These are phyloP conservation scores for Extremus antarcticus DNA, from an alignment of 495 filamentous ascomycete species.

Conservation along the genomic window DNA sequence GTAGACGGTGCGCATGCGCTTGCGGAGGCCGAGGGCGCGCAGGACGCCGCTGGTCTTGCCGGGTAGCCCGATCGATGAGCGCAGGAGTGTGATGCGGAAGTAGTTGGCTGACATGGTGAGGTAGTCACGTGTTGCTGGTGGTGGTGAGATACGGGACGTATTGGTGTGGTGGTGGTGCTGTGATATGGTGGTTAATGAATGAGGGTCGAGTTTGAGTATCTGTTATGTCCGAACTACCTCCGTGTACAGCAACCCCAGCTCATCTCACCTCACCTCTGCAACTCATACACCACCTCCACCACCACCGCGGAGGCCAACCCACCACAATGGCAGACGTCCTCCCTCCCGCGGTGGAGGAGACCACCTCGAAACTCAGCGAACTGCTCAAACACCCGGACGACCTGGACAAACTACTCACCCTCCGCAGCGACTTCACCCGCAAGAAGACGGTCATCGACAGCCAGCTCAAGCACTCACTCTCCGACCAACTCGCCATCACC, in stretches of 20 bases:
- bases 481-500: conserved; percentile 83
- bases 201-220: not conserved
- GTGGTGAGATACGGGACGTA: not conserved
- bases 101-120: conserved; percentile 37
- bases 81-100: conserved; percentile 92
- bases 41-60: conserved; percentile 72
- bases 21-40: conserved; percentile 76
- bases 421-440: conserved; percentile 86
- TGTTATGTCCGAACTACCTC: not conserved
- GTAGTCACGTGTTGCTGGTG: not conserved
- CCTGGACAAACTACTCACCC: conserved; percentile 81
- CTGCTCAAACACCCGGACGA: conserved; percentile 67
- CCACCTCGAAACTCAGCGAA: conserved; percentile 58
- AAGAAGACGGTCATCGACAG: conserved; percentile 88
- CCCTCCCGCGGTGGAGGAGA: conserved; percentile 39
- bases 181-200: not conserved
- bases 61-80: conserved; percentile 87
- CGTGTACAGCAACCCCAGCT: too few species aligned
- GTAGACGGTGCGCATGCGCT: conserved; percentile 83
- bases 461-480: conserved; percentile 74
- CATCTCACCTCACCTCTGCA: too few species aligned
- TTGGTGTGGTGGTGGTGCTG: not conserved
- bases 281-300: not conserved
- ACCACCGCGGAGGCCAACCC: not conserved
- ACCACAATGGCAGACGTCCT: conserved; percentile 41